phyloP scores from a whole-genome alignment of 139 green algal species.

The Tetraselmis striata region DNA sequence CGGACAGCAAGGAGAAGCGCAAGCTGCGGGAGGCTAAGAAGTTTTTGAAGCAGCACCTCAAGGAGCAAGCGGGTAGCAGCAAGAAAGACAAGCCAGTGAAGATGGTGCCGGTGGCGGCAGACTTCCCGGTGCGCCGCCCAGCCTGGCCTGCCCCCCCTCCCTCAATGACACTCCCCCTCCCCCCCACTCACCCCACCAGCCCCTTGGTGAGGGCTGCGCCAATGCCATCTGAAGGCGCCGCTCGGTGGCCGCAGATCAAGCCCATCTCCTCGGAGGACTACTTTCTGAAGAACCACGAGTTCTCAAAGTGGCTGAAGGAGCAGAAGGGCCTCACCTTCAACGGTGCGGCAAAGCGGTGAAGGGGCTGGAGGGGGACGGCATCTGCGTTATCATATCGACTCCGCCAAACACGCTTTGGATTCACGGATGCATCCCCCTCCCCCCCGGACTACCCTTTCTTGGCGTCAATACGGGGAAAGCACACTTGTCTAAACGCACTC shows the following conservation, averaged over 20 bases:
- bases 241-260: conserved; percentile 6
- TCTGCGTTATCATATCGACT: no score
- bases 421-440: no score
- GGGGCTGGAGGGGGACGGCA: no score
- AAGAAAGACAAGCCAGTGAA: neutral
- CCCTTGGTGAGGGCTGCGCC: neutral
- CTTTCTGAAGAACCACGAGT: conserved; percentile 49
- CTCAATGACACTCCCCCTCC: neutral
- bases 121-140: neutral
- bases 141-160: neutral
- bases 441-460: no score
- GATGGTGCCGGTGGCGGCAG: neutral
- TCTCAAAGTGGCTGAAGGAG: conserved; percentile 51
- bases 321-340: conserved; percentile 38
- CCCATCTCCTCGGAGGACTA: conserved; percentile 42
- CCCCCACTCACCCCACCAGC: neutral
- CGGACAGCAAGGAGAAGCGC: conserved; percentile 18
- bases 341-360: no score
- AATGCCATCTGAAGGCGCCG: neutral
- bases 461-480: no score
- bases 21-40: conserved; percentile 27
- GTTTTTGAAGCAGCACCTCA: conserved; percentile 28
- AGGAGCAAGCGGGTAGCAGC: neutral
- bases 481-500: no score
- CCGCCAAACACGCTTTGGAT: no score